A percentile compares a stretch with the other conserved stretches of the same genome.
Conservation (phyloP, 1,284 basidiomycete genomes). For the Chalciporus sp. region DNA sequence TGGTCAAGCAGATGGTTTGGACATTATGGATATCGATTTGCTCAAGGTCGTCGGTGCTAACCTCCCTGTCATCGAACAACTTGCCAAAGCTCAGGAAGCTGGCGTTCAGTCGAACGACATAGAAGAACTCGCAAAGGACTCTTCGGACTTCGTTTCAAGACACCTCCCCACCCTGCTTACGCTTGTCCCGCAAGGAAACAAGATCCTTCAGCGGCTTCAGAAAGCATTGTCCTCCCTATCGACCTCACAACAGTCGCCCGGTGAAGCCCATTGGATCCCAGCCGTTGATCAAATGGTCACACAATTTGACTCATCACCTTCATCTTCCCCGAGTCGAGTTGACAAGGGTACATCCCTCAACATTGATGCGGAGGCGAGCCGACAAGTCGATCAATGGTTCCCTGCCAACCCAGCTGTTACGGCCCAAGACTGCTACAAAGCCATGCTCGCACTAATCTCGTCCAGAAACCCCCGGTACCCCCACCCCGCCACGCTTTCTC, state of each 20-base stretch:
- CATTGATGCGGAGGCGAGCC: conserved; percentile 33
- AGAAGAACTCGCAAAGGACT: conserved; percentile 8
- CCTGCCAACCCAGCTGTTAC: conserved; percentile 31
- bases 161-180: conserved; percentile 24
- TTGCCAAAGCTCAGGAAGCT: conserved; percentile 14
- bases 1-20: conserved; percentile 38
- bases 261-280: neutral
- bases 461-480: conserved; percentile 47
- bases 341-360: conserved; percentile 11
- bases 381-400: conserved; percentile 46
- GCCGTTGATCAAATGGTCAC: no score
- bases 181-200: neutral
- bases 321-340: conserved; percentile 11
- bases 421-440: conserved; percentile 37
- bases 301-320: neutral
- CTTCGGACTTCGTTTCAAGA: conserved; percentile 32
- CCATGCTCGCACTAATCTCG: conserved; percentile 41
- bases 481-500: conserved; percentile 55
- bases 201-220: neutral
- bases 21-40: conserved; percentile 34
- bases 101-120: neutral
- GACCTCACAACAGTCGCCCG: neutral
- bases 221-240: neutral
- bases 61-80: conserved; percentile 39
- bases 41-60: conserved; percentile 43